A percentile compares a stretch with the other conserved stretches of the same genome.
Conservation (phyloP, 208 protist genomes). For the Leishmania lainsoni region DNA sequence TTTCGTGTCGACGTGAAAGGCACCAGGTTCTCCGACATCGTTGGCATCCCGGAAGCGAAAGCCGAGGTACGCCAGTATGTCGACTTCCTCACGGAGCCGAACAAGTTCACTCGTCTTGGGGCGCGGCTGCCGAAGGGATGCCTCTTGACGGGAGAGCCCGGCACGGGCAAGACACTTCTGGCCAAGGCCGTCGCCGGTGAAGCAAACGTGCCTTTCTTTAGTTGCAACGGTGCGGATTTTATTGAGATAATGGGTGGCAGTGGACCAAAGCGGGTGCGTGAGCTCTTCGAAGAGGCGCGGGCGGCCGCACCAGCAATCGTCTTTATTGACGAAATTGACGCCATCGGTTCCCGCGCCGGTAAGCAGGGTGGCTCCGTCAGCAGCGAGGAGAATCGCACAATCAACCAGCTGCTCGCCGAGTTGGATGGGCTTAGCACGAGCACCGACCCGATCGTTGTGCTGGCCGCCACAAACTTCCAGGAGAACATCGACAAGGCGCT, state of each 20-base stretch:
- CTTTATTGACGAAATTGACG: constrained; percentile 99
- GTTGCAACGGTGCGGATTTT: constrained; percentile 96
- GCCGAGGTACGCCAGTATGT: constrained; percentile 97
- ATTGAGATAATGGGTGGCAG: constrained; percentile 97
- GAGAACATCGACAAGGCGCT: constrained; percentile 94
- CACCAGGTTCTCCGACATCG: constrained; percentile 93
- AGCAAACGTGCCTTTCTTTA: constrained; percentile 94
- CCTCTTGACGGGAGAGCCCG: constrained; percentile 96
- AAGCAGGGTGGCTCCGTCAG: constrained; percentile 83
- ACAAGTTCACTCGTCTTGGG: constrained; percentile 95
- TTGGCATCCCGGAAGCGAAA: constrained; percentile 97
- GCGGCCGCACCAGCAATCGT: constrained; percentile 95
- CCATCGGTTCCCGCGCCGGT: constrained; percentile 89
- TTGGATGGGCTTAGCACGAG: constrained; percentile 93
- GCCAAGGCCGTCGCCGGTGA: constrained; percentile 98
- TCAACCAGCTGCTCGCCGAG: constrained; percentile 97
- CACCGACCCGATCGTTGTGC: constrained; percentile 93
- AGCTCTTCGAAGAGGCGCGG: constrained; percentile 96
- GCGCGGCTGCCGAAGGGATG: constrained; percentile 96
- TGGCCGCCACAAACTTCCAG: constrained; percentile 97
- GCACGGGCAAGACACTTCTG: constrained; percentile 98
- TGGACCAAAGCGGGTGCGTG: constrained; percentile 94
- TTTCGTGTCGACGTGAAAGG: constrained; percentile 89
- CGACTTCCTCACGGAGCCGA: constrained; percentile 96
- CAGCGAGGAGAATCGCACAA: constrained; percentile 94